These are phyloP conservation scores for Clarireedia paspali DNA, from an alignment of 2,329 filamentous ascomycete species.

Conservation along the genomic window DNA sequence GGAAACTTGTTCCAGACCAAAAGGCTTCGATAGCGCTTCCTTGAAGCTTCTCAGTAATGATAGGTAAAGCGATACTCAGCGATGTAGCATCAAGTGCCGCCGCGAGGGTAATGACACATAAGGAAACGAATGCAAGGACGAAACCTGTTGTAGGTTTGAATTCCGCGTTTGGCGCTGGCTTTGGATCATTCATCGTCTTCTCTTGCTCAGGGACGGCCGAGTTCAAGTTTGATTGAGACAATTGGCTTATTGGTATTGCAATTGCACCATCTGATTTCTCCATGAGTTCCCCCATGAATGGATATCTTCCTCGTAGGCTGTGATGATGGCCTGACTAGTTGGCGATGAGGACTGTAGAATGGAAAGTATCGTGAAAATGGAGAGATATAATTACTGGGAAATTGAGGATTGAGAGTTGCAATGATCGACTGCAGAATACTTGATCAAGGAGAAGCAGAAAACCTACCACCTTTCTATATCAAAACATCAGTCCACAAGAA, in stretches of 20 bases:
- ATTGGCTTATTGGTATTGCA: background rate
- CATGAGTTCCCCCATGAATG: no score
- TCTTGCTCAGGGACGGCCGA: background rate
- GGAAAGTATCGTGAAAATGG: no score
- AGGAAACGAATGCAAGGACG: slow-evolving; percentile 22
- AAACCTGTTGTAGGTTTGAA: slow-evolving; percentile 23
- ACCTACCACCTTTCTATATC: no score
- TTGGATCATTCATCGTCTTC: background rate
- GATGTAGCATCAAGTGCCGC: slow-evolving; percentile 60
- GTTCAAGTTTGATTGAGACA: background rate
- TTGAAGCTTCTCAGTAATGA: slow-evolving; percentile 42
- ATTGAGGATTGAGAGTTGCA: no score
- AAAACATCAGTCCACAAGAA: no score
- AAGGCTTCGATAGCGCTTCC: slow-evolving; percentile 56
- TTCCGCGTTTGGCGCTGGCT: background rate
- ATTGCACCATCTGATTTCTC: background rate
- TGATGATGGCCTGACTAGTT: no score
- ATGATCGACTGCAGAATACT: no score
- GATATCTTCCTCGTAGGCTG: no score
- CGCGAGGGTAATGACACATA: slow-evolving; percentile 47
- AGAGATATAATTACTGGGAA: no score
- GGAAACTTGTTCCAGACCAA: slow-evolving; percentile 64
- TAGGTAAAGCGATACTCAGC: slow-evolving; percentile 52
- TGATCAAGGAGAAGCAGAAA: no score
- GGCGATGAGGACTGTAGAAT: no score